These are phyloP conservation scores for Xanthoconium stramineum DNA, from an alignment of 768 basidiomycete species.

Conservation along the genomic window DNA sequence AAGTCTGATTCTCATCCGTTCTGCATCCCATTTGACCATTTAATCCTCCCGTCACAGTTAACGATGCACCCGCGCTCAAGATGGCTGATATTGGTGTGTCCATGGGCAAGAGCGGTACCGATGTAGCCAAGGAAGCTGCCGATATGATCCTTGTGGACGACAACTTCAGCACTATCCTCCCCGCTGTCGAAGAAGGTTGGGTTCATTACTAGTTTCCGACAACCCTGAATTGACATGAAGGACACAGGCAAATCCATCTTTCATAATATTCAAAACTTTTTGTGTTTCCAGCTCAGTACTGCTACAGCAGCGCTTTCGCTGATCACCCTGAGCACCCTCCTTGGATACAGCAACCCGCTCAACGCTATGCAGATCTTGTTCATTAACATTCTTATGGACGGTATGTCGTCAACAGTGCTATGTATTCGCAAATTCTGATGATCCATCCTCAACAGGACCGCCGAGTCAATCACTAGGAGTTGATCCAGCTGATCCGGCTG, in stretches of 20 bases:
- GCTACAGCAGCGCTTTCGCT: constrained; percentile 95
- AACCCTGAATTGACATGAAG: neutral
- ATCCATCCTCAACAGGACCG: constrained; percentile 53
- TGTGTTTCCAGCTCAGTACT: constrained; percentile 95
- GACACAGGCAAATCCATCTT: constrained; percentile 88
- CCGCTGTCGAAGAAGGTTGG: constrained; percentile 88
- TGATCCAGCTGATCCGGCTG: constrained; percentile 89
- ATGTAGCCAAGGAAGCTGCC: constrained; percentile 97
- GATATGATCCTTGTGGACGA: constrained; percentile 97
- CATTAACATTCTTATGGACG: constrained; percentile 99
- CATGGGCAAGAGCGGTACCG: constrained; percentile 98
- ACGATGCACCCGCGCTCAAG: constrained; percentile 94
- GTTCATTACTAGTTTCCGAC: neutral
- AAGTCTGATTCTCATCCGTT: constrained; percentile 33
- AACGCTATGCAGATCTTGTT: constrained; percentile 99
- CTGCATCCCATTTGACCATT: neutral
- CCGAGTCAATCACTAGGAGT: constrained; percentile 96
- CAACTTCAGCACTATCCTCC: constrained; percentile 92
- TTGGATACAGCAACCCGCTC: constrained; percentile 86
- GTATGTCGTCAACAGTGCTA: constrained; percentile 37
- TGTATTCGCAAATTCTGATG: neutral
- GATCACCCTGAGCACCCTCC: constrained; percentile 90
- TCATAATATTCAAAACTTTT: constrained; percentile 98
- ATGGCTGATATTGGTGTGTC: constrained; percentile 98
- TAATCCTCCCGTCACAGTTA: constrained; percentile 46